phyloP scores from a whole-genome alignment of 2,329 filamentous ascomycete genomes.

The Dactylonectria estremocensis region DNA sequence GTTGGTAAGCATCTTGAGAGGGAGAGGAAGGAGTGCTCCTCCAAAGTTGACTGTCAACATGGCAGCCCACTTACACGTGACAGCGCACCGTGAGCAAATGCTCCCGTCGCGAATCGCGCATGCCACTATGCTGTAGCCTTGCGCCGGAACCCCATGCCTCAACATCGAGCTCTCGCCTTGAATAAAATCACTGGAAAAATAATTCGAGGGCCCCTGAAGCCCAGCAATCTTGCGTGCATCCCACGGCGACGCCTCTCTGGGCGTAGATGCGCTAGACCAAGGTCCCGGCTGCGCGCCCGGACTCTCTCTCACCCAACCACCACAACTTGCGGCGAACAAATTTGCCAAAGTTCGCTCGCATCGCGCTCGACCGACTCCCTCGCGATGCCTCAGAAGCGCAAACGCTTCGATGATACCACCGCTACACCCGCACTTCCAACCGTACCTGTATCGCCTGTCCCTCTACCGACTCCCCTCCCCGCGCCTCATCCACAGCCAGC shows the following conservation, averaged over 20 bases:
- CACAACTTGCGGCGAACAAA: neutral
- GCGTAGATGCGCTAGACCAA: constrained; percentile 11
- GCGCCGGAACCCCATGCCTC: neutral
- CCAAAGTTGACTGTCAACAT: neutral
- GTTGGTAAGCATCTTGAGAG: too few species aligned
- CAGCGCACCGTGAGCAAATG: constrained; percentile 31
- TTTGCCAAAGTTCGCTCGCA: neutral
- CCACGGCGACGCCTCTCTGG: neutral
- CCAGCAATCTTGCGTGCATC: neutral
- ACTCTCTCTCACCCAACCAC: neutral
- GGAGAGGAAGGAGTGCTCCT: neutral
- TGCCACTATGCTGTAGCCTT: neutral
- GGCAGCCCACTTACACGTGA: constrained; percentile 38
- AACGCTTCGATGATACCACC: constrained; percentile 51
- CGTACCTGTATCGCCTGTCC: neutral
- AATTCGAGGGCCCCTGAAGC: neutral
- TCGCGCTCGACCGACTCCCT: constrained; percentile 11
- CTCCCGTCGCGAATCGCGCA: constrained; percentile 33
- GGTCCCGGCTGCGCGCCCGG: constrained; percentile 15
- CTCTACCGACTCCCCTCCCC: constrained; percentile 5
- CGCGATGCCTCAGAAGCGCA: constrained; percentile 57
- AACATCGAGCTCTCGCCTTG: neutral
- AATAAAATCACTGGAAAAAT: neutral
- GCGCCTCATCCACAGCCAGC: constrained; percentile 33
- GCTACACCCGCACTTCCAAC: constrained; percentile 30